phyloP scores from a whole-genome alignment of 768 basidiomycete genomes.

The Tricholoma bakamatsutake region DNA sequence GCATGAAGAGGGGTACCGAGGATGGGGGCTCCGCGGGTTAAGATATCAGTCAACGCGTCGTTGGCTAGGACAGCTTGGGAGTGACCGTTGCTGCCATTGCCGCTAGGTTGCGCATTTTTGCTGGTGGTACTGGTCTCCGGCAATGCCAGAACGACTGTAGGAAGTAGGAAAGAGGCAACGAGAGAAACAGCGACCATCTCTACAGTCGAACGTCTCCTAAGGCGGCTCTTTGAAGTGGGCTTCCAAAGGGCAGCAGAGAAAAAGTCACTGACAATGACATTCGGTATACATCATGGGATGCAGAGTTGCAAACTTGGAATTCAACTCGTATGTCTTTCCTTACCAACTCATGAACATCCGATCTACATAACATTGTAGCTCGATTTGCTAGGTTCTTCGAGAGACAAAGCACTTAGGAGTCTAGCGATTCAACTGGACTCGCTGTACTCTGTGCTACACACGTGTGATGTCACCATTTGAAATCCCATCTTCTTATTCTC shows the following conservation, averaged over 20 bases:
- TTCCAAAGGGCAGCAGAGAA: too few relatives aligned
- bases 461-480: neutral
- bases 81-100: neutral
- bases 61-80: slow-evolving; percentile 13
- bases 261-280: too few relatives aligned
- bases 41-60: slow-evolving; percentile 24
- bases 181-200: neutral
- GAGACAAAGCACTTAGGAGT: too few relatives aligned
- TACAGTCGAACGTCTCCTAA: neutral
- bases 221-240: too few relatives aligned
- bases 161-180: neutral
- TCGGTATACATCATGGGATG: too few relatives aligned
- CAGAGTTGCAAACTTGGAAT: too few relatives aligned
- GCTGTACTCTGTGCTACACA: neutral
- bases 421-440: too few relatives aligned
- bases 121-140: neutral
- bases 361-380: too few relatives aligned
- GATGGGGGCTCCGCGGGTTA: slow-evolving; percentile 26
- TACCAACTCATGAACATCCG: too few relatives aligned
- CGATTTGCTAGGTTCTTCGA: too few relatives aligned
- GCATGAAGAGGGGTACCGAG: slow-evolving; percentile 17
- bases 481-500: neutral
- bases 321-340: too few relatives aligned
- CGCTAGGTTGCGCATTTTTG: neutral
- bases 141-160: neutral